Conservation (phyloP, 169 alveolate genomes). For the Plasmodium knowlesi region DNA sequence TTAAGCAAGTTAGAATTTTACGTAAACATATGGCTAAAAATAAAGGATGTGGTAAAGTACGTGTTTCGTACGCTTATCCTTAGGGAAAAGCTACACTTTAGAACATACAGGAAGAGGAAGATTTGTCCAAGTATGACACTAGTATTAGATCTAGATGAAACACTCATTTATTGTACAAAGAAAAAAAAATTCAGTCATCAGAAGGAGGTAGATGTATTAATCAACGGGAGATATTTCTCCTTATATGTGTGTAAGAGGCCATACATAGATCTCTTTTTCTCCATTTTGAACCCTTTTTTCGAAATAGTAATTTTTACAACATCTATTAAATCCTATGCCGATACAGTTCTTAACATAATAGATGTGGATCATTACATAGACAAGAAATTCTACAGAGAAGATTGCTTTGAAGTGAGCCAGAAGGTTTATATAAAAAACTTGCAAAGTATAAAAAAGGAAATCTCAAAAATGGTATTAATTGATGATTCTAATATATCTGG, state of each 20-base stretch:
- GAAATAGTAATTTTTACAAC: conserved; percentile 81
- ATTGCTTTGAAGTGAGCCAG: conserved; percentile 62
- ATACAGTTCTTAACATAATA: conserved; percentile 76
- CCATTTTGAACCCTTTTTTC: conserved; percentile 66
- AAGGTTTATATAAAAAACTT: conserved; percentile 76
- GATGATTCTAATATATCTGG: conserved; percentile 76
- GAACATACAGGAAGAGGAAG: conserved; percentile 39
- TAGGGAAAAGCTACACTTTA: conserved; percentile 11
- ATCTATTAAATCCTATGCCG: conserved; percentile 73
- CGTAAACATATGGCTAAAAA: conserved; percentile 29
- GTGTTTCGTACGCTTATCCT: background rate
- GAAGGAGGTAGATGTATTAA: conserved; percentile 65
- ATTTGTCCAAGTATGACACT: conserved; percentile 74
- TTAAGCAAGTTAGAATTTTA: conserved; percentile 28
- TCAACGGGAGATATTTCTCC: conserved; percentile 67
- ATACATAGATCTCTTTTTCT: conserved; percentile 78
- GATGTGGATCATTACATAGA: conserved; percentile 79
- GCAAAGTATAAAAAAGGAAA: conserved; percentile 74
- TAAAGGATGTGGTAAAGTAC: conserved; percentile 26
- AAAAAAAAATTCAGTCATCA: conserved; percentile 36
- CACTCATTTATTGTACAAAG: conserved; percentile 75
- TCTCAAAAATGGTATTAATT: conserved; percentile 77
- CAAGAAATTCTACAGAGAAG: conserved; percentile 79
- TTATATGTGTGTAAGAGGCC: conserved; percentile 79
- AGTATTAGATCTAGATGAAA: conserved; percentile 85